Percentiles rank a stretch among this genome's conserved stretches.
phyloP scores from a whole-genome alignment of 1,284 basidiomycete species.

The Marasmius oreades region DNA sequence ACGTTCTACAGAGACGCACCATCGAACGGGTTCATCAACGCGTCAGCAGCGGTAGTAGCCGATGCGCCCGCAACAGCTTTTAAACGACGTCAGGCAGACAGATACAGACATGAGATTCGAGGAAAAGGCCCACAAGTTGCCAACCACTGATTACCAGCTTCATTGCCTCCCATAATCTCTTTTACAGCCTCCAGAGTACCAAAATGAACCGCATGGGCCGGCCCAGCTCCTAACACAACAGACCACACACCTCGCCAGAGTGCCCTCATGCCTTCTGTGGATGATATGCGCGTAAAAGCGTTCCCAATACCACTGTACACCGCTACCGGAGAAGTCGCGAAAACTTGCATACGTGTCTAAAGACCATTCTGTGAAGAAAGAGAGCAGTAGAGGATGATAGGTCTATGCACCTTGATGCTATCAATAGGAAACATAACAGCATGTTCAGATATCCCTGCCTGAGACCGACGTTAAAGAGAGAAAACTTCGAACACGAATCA shows the following conservation, averaged over 20 bases:
- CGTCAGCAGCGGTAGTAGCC: constrained; percentile 94
- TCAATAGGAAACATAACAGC: constrained; percentile 99
- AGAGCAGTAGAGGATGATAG: constrained; percentile 11
- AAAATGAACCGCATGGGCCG: constrained; percentile 98
- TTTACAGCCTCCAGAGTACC: constrained; percentile 95
- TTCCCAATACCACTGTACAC: constrained; percentile 88
- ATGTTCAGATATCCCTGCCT: constrained; percentile 99
- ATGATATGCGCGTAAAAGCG: constrained; percentile 86
- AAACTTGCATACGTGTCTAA: constrained; percentile 99
- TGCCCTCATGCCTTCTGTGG: constrained; percentile 87
- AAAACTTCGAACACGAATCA: constrained; percentile 6
- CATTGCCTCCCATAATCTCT: constrained; percentile 88
- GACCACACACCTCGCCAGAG: constrained; percentile 97
- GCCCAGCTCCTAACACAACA: constrained; percentile 97
- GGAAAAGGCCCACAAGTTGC: constrained; percentile 63
- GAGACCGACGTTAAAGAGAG: constrained; percentile 11
- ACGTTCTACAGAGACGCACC: constrained; percentile 49
- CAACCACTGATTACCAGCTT: constrained; percentile 76
- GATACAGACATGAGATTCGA: constrained; percentile 1
- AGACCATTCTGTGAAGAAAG: neutral
- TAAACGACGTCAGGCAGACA: constrained; percentile 1
- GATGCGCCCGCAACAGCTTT: constrained; percentile 89
- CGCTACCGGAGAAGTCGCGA: constrained; percentile 78
- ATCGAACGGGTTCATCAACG: constrained; percentile 99
- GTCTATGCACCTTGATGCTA: constrained; percentile 84